Evolutionary conservation across 202 grass and related monocot genomes (phyloP).

Genomic region (Zizania palustris): DNA sequence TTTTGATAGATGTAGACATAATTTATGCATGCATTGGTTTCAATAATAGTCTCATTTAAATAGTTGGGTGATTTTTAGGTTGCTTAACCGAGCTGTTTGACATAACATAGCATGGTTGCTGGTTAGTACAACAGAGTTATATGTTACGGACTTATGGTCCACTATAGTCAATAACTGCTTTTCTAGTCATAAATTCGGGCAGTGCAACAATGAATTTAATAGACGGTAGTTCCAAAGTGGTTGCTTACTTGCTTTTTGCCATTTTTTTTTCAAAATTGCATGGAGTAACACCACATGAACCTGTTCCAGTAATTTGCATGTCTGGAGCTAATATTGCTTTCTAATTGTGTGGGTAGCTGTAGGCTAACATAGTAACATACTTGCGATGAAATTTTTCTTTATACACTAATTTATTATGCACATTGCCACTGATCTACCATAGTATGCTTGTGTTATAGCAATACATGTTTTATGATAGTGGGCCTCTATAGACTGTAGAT

Average conservation of each 20-base stretch:
- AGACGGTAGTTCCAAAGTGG: background rate
- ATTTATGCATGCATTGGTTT: background rate
- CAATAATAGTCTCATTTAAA: constrained; percentile 14
- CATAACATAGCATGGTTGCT: background rate
- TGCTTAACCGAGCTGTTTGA: background rate
- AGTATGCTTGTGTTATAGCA: background rate
- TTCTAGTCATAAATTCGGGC: background rate
- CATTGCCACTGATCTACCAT: background rate
- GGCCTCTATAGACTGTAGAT: background rate
- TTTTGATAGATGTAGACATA: background rate
- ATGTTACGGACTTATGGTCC: background rate
- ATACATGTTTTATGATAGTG: background rate
- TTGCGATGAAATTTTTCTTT: background rate
- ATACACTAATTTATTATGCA: background rate
- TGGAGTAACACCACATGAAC: background rate
- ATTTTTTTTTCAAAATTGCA: background rate
- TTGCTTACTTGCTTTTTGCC: background rate
- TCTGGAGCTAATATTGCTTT: constrained; percentile 8
- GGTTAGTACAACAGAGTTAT: background rate
- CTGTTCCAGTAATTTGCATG: background rate
- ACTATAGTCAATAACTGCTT: background rate
- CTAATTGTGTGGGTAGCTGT: background rate
- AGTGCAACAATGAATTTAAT: background rate
- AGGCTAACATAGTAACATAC: constrained; percentile 24
- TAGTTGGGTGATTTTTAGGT: background rate